A percentile compares a stretch with the other conserved stretches of the same genome.
phyloP scores from a whole-genome alignment of 192 early-diverging fungal species.

The Podila minutissima region DNA sequence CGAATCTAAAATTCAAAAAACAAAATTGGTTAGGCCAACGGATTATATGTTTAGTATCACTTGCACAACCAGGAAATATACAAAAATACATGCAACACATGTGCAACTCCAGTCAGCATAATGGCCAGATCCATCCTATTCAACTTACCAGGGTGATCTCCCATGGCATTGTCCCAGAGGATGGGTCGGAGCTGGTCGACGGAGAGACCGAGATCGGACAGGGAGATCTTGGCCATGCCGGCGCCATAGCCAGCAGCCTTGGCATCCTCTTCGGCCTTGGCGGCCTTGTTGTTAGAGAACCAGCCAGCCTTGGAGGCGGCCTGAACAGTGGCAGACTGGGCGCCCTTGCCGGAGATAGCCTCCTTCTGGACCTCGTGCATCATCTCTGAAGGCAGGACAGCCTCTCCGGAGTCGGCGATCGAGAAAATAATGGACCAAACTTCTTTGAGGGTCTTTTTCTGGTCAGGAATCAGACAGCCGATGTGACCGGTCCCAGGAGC shows the following conservation, averaged over 20 bases:
- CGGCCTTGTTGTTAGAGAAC: slow-evolving; percentile 12
- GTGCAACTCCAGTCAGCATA: neutral
- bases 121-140: neutral
- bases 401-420: slow-evolving; percentile 25
- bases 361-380: slow-evolving; percentile 20
- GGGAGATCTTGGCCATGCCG: slow-evolving; percentile 20
- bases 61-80: neutral
- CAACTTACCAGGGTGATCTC: slow-evolving; percentile 10
- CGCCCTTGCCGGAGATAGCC: neutral
- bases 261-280: slow-evolving; percentile 11
- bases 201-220: slow-evolving; percentile 10
- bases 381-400: slow-evolving; percentile 12
- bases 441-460: slow-evolving; percentile 10
- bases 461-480: slow-evolving; percentile 3
- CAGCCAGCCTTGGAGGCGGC: slow-evolving; percentile 22
- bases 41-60: neutral
- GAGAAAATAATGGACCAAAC: slow-evolving; percentile 16
- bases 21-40: neutral
- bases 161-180: slow-evolving; percentile 22
- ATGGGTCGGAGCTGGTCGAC: slow-evolving; percentile 17
- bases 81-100: neutral
- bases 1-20: neutral
- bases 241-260: slow-evolving; percentile 14
- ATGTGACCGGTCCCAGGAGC: slow-evolving; percentile 9
- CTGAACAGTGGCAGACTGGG: slow-evolving; percentile 3